phyloP scores from a whole-genome alignment of 176 grass and related monocot species.

The Zoysia japonica region DNA sequence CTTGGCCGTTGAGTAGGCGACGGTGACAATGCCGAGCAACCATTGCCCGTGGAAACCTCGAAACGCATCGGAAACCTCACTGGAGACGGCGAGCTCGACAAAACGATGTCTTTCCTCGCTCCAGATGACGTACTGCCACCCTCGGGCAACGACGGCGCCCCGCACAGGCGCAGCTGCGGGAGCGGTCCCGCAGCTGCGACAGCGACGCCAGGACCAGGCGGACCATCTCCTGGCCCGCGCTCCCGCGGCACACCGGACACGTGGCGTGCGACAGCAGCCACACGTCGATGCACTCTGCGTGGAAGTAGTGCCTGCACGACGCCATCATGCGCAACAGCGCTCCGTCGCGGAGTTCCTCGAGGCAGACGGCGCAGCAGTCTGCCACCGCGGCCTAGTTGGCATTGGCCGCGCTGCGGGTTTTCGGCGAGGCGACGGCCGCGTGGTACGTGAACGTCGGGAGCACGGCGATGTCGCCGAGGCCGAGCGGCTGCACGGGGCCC shows the following conservation, averaged over 20 bases:
- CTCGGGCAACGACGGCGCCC: background rate
- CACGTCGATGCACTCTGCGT: conserved; percentile 53
- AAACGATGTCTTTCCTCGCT: background rate
- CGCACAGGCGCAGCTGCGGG: conserved; percentile 37
- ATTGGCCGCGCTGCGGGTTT: background rate
- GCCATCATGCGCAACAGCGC: conserved; percentile 52
- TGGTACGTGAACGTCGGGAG: conserved; percentile 61
- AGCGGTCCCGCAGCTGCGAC: conserved; percentile 51
- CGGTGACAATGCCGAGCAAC: background rate
- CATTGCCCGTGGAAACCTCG: background rate
- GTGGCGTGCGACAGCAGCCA: conserved; percentile 57
- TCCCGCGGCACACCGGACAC: conserved; percentile 50
- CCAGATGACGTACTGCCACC: conserved; percentile 7
- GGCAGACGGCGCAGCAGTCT: conserved; percentile 54
- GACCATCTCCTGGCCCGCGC: conserved; percentile 27
- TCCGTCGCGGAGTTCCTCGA: conserved; percentile 42
- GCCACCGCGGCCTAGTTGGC: background rate
- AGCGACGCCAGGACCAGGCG: conserved; percentile 26
- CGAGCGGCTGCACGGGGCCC: background rate
- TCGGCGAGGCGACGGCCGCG: background rate
- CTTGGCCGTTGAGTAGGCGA: background rate
- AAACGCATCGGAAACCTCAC: background rate
- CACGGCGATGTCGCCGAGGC: conserved; percentile 45
- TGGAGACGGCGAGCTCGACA: conserved; percentile 29
- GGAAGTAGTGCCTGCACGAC: conserved; percentile 64